phyloP scores from a whole-genome alignment of 2,329 filamentous ascomycete genomes.

The Aspergillus unguis region DNA sequence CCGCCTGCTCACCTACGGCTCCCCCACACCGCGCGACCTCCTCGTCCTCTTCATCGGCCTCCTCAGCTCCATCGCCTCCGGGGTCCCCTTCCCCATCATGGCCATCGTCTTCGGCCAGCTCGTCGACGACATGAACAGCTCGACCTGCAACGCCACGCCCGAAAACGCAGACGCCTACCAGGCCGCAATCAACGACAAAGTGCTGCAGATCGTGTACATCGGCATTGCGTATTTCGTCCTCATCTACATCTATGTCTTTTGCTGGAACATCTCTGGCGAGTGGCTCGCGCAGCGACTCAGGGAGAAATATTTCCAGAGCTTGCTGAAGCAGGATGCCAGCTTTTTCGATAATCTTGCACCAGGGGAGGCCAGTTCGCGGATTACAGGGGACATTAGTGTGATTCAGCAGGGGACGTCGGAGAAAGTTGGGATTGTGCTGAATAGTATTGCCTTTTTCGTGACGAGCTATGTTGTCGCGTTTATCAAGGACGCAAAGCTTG shows the following conservation, averaged over 20 bases:
- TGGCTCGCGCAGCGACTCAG: conserved; percentile 62
- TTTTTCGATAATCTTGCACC: conserved; percentile 62
- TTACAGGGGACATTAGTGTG: conserved; percentile 63
- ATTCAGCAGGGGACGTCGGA: conserved; percentile 67
- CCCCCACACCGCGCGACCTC: conserved; percentile 19
- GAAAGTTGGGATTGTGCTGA: conserved; percentile 65
- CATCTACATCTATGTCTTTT: conserved; percentile 63
- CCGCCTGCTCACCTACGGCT: not conserved
- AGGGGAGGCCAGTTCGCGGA: conserved; percentile 60
- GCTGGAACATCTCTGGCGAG: conserved; percentile 63
- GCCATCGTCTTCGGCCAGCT: conserved; percentile 41
- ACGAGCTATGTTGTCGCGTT: conserved; percentile 66
- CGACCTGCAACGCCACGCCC: conserved; percentile 19
- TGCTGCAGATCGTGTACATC: conserved; percentile 56
- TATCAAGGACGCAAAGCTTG: conserved; percentile 59
- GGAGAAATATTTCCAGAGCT: conserved; percentile 55
- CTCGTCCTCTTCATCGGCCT: conserved; percentile 27
- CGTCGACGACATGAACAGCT: conserved; percentile 37
- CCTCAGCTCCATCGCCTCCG: conserved; percentile 34
- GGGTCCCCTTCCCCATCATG: conserved; percentile 39
- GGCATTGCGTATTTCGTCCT: conserved; percentile 60
- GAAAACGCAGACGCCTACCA: not conserved
- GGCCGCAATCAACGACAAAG: conserved; percentile 10
- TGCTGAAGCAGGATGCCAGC: conserved; percentile 60
- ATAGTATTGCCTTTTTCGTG: conserved; percentile 62